Conservation (phyloP, 1,284 basidiomycete genomes). For the Ceratobasidium papillatum region DNA sequence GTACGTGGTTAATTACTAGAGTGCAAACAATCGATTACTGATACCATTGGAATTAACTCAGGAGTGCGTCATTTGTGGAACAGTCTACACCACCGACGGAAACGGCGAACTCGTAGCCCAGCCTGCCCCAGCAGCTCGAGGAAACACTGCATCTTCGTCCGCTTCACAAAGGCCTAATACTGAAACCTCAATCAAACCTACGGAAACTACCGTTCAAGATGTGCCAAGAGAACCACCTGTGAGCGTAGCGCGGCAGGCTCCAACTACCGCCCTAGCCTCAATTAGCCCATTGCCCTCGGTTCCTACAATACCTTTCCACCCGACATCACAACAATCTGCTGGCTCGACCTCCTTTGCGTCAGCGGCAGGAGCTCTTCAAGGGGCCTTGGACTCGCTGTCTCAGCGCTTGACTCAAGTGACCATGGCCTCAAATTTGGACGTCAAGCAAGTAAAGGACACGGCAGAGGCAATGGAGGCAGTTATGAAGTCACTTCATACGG, state of each 20-base stretch:
- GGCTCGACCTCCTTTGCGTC: conserved; percentile 50
- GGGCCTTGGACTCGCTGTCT: conserved; percentile 64
- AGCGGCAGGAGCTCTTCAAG: conserved; percentile 61
- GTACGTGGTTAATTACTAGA: conserved; percentile 52
- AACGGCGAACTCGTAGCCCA: conserved; percentile 33
- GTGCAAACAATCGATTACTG: background rate
- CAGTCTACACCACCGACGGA: conserved; percentile 58
- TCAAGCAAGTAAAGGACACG: conserved; percentile 61
- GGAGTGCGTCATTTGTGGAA: conserved; percentile 82
- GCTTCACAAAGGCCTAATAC: background rate
- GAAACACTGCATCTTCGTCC: background rate
- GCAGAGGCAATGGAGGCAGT: conserved; percentile 77
- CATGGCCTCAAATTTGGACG: conserved; percentile 57
- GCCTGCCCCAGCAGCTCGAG: background rate
- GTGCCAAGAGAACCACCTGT: background rate
- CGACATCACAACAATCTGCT: conserved; percentile 48
- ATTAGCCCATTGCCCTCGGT: background rate
- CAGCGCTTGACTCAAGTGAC: conserved; percentile 60
- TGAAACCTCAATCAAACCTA: background rate
- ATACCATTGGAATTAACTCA: conserved; percentile 49
- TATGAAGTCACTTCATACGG: conserved; percentile 66
- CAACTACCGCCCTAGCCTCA: background rate
- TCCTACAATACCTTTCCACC: background rate
- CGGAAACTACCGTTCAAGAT: background rate
- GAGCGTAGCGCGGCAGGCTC: background rate